Conservation (phyloP, 192 early-diverging fungal genomes). For the Coemansia sp. region DNA sequence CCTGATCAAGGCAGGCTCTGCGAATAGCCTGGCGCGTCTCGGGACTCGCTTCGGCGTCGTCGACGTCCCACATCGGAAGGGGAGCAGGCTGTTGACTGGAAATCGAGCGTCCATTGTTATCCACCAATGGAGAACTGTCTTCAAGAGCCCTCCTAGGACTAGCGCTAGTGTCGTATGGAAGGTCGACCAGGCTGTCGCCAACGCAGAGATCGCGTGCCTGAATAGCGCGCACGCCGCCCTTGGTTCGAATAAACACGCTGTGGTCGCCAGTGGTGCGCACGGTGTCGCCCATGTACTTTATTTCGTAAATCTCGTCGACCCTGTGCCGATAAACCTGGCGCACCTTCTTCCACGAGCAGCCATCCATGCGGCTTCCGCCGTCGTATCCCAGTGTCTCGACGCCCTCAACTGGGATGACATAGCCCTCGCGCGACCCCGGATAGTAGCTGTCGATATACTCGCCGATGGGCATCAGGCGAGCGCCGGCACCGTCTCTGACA, state of each 20-base stretch:
- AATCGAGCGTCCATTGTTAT: not conserved
- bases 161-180: conserved; percentile 14
- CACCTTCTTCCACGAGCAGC: conserved; percentile 44
- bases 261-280: conserved; percentile 53
- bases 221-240: conserved; percentile 22
- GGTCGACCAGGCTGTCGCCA: conserved; percentile 44
- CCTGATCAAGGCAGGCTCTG: conserved; percentile 14
- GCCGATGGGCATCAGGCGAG: conserved; percentile 37
- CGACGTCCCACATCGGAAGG: conserved; percentile 18
- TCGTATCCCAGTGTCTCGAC: conserved; percentile 48
- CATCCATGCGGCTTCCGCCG: conserved; percentile 19
- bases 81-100: not conserved
- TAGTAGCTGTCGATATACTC: conserved; percentile 44
- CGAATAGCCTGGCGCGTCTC: conserved; percentile 10
- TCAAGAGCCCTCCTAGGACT: not conserved
- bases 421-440: conserved; percentile 28
- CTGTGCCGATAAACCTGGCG: conserved; percentile 52
- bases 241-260: conserved; percentile 48
- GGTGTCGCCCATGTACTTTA: conserved; percentile 39
- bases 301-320: conserved; percentile 47
- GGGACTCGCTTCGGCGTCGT: not conserved
- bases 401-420: conserved; percentile 38
- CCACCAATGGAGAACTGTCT: not conserved
- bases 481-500: conserved; percentile 25
- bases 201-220: conserved; percentile 40